Evolutionary conservation across 2,329 filamentous ascomycete genomes (phyloP).

Genomic region (Leptographium lundbergii): DNA sequence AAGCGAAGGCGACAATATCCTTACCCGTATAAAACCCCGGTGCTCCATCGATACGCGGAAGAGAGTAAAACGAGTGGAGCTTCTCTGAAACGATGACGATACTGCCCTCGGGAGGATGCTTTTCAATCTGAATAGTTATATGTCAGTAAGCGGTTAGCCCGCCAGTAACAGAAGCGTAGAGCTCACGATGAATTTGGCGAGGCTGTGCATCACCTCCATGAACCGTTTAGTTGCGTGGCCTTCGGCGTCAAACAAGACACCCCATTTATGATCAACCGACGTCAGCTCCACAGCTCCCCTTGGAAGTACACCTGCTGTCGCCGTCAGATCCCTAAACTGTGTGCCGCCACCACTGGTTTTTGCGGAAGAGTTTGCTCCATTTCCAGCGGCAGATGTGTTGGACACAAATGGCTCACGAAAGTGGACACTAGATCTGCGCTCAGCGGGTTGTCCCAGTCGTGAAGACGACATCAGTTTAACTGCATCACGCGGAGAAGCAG

Average conservation of each 20-base stretch:
- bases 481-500: not conserved
- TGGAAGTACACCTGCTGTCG: not conserved
- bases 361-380: no score
- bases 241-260: constrained; percentile 55
- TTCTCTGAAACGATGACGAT: constrained; percentile 67
- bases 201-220: constrained; percentile 56
- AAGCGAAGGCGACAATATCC: constrained; percentile 11
- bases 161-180: not conserved
- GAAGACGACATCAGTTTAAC: not conserved
- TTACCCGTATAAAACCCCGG: constrained; percentile 55
- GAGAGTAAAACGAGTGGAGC: constrained; percentile 60
- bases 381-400: not conserved
- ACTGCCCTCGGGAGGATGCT: constrained; percentile 53
- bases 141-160: no score
- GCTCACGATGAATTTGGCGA: constrained; percentile 61
- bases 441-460: not conserved
- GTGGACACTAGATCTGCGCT: not conserved
- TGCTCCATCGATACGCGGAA: constrained; percentile 51
- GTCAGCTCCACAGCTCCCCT: constrained; percentile 2
- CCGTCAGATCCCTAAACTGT: not conserved
- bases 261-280: constrained; percentile 39
- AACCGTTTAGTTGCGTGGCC: constrained; percentile 56
- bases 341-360: not conserved
- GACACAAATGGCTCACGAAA: not conserved
- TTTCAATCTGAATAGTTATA: constrained; percentile 40